Evolutionary conservation across 257 asterid genomes (phyloP).

Genomic region (Forsythia suspensa): DNA sequence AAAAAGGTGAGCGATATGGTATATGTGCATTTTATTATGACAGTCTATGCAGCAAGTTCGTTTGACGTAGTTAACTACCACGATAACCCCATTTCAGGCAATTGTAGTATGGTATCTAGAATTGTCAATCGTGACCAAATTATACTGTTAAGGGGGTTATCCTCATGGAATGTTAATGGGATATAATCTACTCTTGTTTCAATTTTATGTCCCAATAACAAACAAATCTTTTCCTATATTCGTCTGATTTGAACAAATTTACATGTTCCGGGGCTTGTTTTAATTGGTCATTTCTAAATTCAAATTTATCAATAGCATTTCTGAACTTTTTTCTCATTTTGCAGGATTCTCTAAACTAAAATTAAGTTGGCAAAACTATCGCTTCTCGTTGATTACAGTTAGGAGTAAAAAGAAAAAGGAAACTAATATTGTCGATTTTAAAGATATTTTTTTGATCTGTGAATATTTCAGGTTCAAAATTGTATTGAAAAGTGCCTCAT

Average conservation of each 20-base stretch:
- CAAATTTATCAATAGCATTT: background rate
- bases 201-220: background rate
- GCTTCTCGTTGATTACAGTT: no score
- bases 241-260: background rate
- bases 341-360: background rate
- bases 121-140: no score
- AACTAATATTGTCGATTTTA: no score
- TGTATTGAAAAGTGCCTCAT: constrained; percentile 73
- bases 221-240: background rate
- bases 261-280: background rate
- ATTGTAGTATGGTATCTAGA: no score
- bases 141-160: no score
- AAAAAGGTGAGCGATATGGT: background rate
- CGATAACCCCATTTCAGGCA: no score
- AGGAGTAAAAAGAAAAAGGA: no score
- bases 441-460: constrained; percentile 3
- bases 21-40: background rate
- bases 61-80: background rate
- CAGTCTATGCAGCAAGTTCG: no score
- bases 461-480: constrained; percentile 62
- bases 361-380: no score
- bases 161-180: no score
- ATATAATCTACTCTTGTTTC: no score
- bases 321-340: background rate
- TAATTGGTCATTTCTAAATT: background rate